Evolutionary conservation across 2,329 filamentous ascomycete genomes (phyloP).

Genomic region (Diplodia intermedia): DNA sequence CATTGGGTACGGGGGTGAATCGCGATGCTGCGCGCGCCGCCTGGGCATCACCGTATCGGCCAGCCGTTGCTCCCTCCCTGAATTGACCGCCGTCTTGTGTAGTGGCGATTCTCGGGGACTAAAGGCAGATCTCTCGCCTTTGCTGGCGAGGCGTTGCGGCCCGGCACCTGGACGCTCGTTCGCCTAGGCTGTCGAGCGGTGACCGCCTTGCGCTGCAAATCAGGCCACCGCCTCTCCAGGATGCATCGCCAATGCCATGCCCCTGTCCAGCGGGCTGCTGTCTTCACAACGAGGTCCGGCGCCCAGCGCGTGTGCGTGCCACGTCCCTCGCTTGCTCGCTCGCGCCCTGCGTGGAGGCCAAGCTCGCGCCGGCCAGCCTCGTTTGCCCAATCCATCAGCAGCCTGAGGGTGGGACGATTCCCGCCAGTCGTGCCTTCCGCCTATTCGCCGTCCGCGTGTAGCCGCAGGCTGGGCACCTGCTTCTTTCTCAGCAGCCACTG

Average conservation of each 20-base stretch:
- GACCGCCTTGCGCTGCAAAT: conserved; percentile 24
- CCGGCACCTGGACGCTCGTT: neutral
- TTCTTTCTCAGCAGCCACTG: neutral
- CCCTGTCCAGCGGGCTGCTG: conserved; percentile 10
- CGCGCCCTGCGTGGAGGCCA: conserved; percentile 5
- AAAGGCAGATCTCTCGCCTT: conserved; percentile 15
- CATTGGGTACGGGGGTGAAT: too few relatives aligned
- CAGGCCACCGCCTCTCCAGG: conserved; percentile 23
- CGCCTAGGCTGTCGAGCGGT: neutral
- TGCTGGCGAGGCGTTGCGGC: conserved; percentile 1
- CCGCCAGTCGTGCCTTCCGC: neutral
- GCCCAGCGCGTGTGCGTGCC: conserved; percentile 2
- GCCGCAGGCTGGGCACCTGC: conserved; percentile 1
- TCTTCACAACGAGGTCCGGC: neutral
- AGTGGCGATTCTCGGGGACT: neutral
- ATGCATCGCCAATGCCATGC: neutral
- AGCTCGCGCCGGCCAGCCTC: conserved; percentile 22
- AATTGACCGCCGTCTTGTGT: neutral
- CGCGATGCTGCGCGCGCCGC: neutral
- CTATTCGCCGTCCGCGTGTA: conserved; percentile 4
- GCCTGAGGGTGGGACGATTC: conserved; percentile 4
- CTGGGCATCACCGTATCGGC: conserved; percentile 1
- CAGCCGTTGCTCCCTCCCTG: too few relatives aligned
- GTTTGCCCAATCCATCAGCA: neutral
- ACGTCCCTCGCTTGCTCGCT: conserved; percentile 5